Base-by-base conservation (phyloP, 1,284 basidiomycete genomes). In the Rhodotorula sp. region DNA sequence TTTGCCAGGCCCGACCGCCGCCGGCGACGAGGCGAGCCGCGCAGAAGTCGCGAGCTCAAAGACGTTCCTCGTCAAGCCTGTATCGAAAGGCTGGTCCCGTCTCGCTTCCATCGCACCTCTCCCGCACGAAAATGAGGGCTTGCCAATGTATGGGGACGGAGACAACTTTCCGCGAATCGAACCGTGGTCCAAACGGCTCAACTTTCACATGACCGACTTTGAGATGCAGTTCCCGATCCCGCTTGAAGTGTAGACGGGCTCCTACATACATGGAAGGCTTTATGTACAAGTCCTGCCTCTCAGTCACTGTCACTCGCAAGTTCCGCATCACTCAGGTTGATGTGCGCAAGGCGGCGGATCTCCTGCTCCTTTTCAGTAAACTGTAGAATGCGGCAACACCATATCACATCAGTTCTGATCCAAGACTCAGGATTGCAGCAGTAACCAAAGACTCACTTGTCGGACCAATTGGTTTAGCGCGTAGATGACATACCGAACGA, bases 111-210 rank as follows among this genome's bases (percentile, higher is more conserved):
- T 64, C 34, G 67, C 68, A 31, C 49, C 52, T 12, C 54, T 31
- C 20, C 56, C 57, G 15, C 26, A 23, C 4, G 49, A 14, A 16
- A 58, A 20, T 5, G 39, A n/a, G 14, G 67, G 63, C 34, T 66
- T 60, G 67, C 49, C 21, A 21, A 48, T 15, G 1, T 73, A 68
- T 15, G 72, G 72, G 12, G 68, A 73, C 51, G 72, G 72, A 20
- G 26, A 31, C 7, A 34, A 61, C 1, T 73, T 70, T 34, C 72
- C 72, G 18, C 34, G 16, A 8, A 68, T 73, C 43, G 21, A 62
- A 43, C 49, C 62, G 21, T 57, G 26, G 18, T 43, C 59, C 47
- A 48, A 46, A 14, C 46, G 60, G 29, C 29, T 58, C 8, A 69
- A 58, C 54, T 52, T 67, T n/a, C 66, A 64, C 21, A 26, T 71